phyloP scores from a whole-genome alignment of 2,329 filamentous ascomycete species.

The Epichloe baconii region DNA sequence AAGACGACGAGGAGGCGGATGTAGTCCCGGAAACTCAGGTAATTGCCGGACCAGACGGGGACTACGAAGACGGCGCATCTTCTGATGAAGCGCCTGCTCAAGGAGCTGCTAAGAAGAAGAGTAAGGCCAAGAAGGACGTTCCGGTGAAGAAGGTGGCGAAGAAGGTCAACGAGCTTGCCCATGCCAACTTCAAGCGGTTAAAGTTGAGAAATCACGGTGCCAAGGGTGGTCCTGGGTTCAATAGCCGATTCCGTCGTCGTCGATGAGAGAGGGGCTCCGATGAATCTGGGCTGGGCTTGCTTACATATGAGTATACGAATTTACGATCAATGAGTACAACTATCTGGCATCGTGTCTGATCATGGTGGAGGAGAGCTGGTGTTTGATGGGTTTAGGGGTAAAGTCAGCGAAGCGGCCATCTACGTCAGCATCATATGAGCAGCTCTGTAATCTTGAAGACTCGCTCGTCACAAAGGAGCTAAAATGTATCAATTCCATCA shows the following conservation, averaged over 20 bases:
- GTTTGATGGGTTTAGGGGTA: too few relatives aligned
- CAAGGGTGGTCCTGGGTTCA: slow-evolving; percentile 46
- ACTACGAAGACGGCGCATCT: slow-evolving; percentile 6
- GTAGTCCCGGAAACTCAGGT: slow-evolving; percentile 18
- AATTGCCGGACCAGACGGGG: slow-evolving; percentile 8
- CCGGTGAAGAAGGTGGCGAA: slow-evolving; percentile 37
- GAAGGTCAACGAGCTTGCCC: slow-evolving; percentile 51
- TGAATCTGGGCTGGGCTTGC: neutral
- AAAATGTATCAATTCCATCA: too few relatives aligned
- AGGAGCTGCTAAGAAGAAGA: slow-evolving; percentile 15
- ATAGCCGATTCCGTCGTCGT: slow-evolving; percentile 45
- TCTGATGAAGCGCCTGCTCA: slow-evolving; percentile 9
- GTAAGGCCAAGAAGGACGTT: slow-evolving; percentile 24
- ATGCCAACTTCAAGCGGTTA: slow-evolving; percentile 53
- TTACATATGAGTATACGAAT: neutral
- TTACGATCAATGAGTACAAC: neutral
- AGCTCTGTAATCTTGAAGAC: too few relatives aligned
- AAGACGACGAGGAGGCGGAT: slow-evolving; percentile 20
- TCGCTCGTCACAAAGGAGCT: too few relatives aligned
- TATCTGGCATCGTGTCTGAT: neutral
- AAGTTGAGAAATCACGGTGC: slow-evolving; percentile 49
- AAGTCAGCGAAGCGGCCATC: too few relatives aligned
- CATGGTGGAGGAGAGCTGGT: too few relatives aligned
- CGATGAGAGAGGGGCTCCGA: slow-evolving; percentile 11
- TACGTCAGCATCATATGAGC: neutral